Percentiles rank a stretch among this genome's conserved stretches.
These are phyloP conservation scores for Asterophora parasitica DNA, from an alignment of 768 basidiomycete species.

Conservation along the genomic window DNA sequence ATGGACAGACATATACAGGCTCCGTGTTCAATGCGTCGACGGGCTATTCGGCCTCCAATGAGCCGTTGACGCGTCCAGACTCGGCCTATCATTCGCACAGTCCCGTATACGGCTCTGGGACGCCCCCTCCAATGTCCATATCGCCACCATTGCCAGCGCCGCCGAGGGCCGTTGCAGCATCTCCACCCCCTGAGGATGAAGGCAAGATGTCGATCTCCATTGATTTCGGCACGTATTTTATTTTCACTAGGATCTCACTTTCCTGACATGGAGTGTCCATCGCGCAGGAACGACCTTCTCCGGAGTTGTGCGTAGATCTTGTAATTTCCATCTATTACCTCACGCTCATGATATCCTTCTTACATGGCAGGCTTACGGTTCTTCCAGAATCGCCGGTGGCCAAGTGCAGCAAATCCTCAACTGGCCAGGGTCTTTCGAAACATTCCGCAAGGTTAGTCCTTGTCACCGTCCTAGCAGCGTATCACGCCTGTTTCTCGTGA, in stretches of 20 bases:
- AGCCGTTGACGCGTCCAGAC: conserved; percentile 28
- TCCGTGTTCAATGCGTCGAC: conserved; percentile 22
- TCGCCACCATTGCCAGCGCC: conserved; percentile 21
- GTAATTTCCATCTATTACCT: background rate
- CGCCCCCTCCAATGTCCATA: conserved; percentile 19
- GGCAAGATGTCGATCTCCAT: conserved; percentile 81
- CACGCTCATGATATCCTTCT: conserved; percentile 6
- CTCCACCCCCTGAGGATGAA: conserved; percentile 40
- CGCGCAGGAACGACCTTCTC: conserved; percentile 78
- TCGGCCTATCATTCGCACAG: conserved; percentile 26
- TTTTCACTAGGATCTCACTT: background rate
- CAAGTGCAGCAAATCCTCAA: conserved; percentile 78
- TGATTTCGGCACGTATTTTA: conserved; percentile 60
- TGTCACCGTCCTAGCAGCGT: background rate
- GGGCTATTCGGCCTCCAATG: conserved; percentile 21
- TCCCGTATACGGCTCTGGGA: conserved; percentile 14
- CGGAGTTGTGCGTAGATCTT: conserved; percentile 60
- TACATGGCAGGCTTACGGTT: conserved; percentile 67
- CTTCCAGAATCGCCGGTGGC: conserved; percentile 76
- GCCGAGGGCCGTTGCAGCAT: conserved; percentile 14
- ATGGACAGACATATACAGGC: conserved; percentile 16
- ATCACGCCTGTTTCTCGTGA: background rate
- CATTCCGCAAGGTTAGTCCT: conserved; percentile 65
- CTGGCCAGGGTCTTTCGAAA: conserved; percentile 85
- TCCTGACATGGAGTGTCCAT: conserved; percentile 2